phyloP scores from a whole-genome alignment of 805 yeast species.

The Candida coquimbonensis region DNA sequence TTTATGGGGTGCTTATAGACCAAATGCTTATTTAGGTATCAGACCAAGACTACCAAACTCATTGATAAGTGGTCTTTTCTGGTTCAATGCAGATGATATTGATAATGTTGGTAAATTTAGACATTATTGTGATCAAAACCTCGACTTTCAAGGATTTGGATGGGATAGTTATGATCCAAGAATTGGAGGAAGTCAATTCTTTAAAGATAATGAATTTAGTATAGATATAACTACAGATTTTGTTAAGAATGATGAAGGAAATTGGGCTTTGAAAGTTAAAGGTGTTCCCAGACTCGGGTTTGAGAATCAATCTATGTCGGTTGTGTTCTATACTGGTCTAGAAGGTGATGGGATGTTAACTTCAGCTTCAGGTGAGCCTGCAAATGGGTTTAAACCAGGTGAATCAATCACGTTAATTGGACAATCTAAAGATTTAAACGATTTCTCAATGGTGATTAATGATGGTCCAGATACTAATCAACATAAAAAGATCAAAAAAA shows the following conservation, averaged over 20 bases:
- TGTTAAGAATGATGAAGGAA: constrained; percentile 63
- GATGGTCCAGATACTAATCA: constrained; percentile 44
- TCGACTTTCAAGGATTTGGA: constrained; percentile 65
- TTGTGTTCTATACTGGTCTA: constrained; percentile 73
- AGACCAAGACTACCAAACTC: constrained; percentile 76
- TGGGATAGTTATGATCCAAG: constrained; percentile 91
- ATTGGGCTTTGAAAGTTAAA: constrained; percentile 74
- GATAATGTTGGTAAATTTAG: constrained; percentile 50
- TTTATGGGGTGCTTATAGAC: constrained; percentile 90
- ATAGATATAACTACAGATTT: constrained; percentile 63
- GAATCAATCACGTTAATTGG: constrained; percentile 42
- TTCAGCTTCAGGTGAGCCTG: constrained; percentile 29
- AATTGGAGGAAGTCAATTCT: constrained; percentile 72
- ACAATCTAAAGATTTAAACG: constrained; percentile 55
- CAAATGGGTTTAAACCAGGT: constrained; percentile 24
- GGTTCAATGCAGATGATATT: constrained; percentile 67
- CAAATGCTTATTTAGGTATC: constrained; percentile 80
- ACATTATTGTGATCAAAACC: constrained; percentile 70
- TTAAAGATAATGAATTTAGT: constrained; percentile 59
- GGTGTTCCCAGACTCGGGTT: constrained; percentile 53
- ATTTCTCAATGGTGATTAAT: constrained; percentile 52
- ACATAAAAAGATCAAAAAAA: constrained; percentile 30
- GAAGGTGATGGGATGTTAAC: constrained; percentile 50
- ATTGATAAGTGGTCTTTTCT: constrained; percentile 73
- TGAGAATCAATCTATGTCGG: constrained; percentile 46